Evolutionary conservation across 805 yeast species (phyloP).

Genomic region (Priceomyces fermenticarens): DNA sequence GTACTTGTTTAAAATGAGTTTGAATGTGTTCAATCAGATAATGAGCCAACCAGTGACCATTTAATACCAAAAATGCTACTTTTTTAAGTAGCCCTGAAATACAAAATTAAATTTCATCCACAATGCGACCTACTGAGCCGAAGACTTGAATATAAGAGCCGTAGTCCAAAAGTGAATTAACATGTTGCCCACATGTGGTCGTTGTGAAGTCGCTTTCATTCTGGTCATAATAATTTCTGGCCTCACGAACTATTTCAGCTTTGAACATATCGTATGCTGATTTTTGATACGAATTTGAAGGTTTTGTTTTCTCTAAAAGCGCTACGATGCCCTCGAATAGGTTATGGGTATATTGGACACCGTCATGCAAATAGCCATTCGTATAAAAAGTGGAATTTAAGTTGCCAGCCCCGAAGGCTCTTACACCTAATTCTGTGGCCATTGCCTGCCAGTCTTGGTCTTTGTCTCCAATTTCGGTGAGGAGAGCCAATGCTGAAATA

Average conservation of each 20-base stretch:
- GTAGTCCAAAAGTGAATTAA: slow-evolving; percentile 14
- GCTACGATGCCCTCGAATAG: slow-evolving; percentile 16
- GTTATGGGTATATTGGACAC: slow-evolving; percentile 13
- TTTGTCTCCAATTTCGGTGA: slow-evolving; percentile 7
- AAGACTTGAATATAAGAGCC: slow-evolving; percentile 21
- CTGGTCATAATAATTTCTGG: slow-evolving; percentile 15
- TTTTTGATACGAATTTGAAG: slow-evolving; percentile 11
- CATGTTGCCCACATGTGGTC: background rate
- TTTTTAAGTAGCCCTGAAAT: background rate
- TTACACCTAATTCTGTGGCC: slow-evolving; percentile 11
- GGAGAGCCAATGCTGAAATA: slow-evolving; percentile 19
- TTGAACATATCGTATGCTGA: slow-evolving; percentile 16
- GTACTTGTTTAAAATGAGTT: slow-evolving; percentile 7
- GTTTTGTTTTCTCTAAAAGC: slow-evolving; percentile 12
- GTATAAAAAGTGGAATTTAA: slow-evolving; percentile 15
- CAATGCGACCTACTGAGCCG: slow-evolving; percentile 14
- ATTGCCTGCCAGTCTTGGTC: slow-evolving; percentile 8
- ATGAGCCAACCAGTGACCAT: too few relatives aligned
- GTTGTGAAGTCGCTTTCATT: slow-evolving; percentile 4
- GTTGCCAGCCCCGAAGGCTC: slow-evolving; percentile 12
- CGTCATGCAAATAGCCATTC: slow-evolving; percentile 17
- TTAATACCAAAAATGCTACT: background rate
- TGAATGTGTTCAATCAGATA: too few relatives aligned
- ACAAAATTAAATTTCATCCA: slow-evolving; percentile 8
- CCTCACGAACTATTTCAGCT: slow-evolving; percentile 15